Evolutionary conservation across 1,284 basidiomycete genomes (phyloP).

Genomic region (Puccinia coronata): DNA sequence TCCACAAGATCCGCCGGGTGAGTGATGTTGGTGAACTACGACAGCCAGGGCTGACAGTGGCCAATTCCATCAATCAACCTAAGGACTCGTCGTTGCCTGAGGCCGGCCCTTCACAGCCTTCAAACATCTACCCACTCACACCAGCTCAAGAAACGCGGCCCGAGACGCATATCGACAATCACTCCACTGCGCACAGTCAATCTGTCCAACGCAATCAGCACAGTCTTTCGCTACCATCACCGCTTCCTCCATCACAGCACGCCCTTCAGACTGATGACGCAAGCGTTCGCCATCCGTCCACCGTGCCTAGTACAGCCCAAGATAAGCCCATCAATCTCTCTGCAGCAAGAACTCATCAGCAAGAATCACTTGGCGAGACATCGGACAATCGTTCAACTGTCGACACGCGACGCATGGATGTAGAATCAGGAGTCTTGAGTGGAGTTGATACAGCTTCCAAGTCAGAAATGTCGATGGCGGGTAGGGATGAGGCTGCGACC

Average conservation of each 20-base stretch:
- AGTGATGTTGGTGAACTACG: conserved; percentile 42
- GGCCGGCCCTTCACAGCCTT: not conserved
- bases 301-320: too few relatives aligned
- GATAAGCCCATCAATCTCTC: not conserved
- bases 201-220: not conserved
- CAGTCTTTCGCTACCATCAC: not conserved
- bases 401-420: not conserved
- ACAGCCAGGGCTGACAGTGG: not conserved
- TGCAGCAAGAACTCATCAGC: not conserved
- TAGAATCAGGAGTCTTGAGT: not conserved
- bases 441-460: not conserved
- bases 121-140: not conserved
- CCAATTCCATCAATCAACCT: not conserved
- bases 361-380: not conserved
- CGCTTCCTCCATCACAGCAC: not conserved
- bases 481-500: not conserved
- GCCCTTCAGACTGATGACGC: not conserved
- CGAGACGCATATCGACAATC: not conserved
- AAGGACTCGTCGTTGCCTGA: not conserved
- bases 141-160: not conserved
- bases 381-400: not conserved
- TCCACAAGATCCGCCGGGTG: conserved; percentile 37
- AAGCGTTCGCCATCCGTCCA: not conserved
- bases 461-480: not conserved
- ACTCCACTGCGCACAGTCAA: not conserved